Evolutionary conservation across 257 asterid species (phyloP), one percentile per base, ranked within the genome.

Genomic region (Handroanthus guayacan): DNA sequence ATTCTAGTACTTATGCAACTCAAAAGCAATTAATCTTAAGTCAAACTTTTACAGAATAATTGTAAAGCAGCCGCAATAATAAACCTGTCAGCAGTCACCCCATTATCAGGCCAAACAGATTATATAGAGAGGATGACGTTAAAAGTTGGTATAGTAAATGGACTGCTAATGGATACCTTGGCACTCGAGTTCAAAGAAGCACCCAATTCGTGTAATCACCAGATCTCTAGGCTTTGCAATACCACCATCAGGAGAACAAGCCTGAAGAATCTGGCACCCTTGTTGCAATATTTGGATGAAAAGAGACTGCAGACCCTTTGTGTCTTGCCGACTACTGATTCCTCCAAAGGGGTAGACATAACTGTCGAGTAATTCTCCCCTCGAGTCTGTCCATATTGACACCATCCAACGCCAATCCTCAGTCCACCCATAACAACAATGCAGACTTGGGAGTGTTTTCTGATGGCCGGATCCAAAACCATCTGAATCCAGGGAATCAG

Each of bases 351-450:
- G 98, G 85, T 93, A 93, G 56, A 91, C 89, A 81, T 84, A 87
- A 84, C 94, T 89, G 84, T 95, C 99, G 9, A 95, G 96, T 86
- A 95, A 83, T 81, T 95, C 99, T 45, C 98, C 98, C 83, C 99
- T 89, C 10, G 99, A 88, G 78, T 95, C 99, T 37, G 99, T 95
- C 99, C 99, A 95, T 74, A 95, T 79, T 86, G 93, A 91, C 63
- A 93, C 96, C 91, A 95, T 82, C 98, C 99, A 95, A 50, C 98
- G 97, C 99, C 99, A 95, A 88, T 95, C 99, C 80, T 95, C 99
- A 64, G 98, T 93, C 99, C 99, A 95, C 57, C 97, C 99, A 84
- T 95, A 95, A 86, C 99, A 93, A 83, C 99, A 95, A 83, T 95
- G 99, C 81, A 95, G 84, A 80, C 95, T 90, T 25, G 99, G 96